Evolutionary conservation across 768 basidiomycete genomes (phyloP).

Genomic region (Crucibulum laeve): DNA sequence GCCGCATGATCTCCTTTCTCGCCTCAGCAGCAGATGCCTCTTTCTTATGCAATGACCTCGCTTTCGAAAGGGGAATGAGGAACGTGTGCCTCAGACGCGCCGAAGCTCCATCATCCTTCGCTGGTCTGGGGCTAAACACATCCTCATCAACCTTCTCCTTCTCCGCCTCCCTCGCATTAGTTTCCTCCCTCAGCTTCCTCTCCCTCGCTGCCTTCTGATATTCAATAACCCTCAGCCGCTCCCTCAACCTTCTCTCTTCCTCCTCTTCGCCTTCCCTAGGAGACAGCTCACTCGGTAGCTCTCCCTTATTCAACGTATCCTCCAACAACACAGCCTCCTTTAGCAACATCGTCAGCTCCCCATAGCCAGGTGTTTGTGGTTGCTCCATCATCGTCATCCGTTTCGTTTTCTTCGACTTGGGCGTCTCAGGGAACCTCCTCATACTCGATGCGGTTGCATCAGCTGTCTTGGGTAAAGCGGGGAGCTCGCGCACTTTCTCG

Average conservation of each 20-base stretch:
- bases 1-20: slow-evolving; percentile 1
- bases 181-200: slow-evolving; percentile 9
- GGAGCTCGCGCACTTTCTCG: slow-evolving; percentile 43
- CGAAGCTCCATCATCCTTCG: slow-evolving; percentile 18
- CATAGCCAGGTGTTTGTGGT: slow-evolving; percentile 41
- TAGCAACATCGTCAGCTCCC: slow-evolving; percentile 50
- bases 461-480: too few relatives aligned
- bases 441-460: slow-evolving; percentile 12
- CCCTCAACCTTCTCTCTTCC: slow-evolving; percentile 7
- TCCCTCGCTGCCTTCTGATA: slow-evolving; percentile 11
- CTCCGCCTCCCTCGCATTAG: slow-evolving; percentile 17
- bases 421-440: slow-evolving; percentile 19
- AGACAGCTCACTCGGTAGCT: slow-evolving; percentile 39
- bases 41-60: slow-evolving; percentile 17
- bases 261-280: too few relatives aligned
- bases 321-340: slow-evolving; percentile 59
- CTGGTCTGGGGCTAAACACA: slow-evolving; percentile 5
- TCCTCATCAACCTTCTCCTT: slow-evolving; percentile 19
- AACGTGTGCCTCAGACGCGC: slow-evolving; percentile 29
- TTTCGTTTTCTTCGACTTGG: slow-evolving; percentile 22
- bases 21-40: slow-evolving; percentile 14
- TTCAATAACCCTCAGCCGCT: neutral
- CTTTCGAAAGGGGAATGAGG: slow-evolving; percentile 25
- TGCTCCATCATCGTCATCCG: slow-evolving; percentile 26
- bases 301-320: slow-evolving; percentile 44